phyloP scores from a whole-genome alignment of 2,329 filamentous ascomycete genomes.

The Talaromyces sp. region DNA sequence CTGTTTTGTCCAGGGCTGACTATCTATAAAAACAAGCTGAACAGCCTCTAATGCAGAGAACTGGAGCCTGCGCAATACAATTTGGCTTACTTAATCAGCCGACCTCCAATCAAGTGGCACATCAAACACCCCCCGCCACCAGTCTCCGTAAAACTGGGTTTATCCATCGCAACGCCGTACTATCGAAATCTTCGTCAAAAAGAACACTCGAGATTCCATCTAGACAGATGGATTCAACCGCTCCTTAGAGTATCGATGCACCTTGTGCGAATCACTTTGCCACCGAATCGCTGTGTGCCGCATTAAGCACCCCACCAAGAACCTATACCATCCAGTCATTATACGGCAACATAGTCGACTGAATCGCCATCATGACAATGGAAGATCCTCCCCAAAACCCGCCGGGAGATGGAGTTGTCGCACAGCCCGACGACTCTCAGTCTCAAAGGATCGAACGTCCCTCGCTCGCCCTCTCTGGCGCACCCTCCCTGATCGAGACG shows the following conservation, averaged over 20 bases:
- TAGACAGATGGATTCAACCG: background rate
- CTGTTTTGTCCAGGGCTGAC: too few relatives aligned
- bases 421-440: slow-evolving; percentile 2
- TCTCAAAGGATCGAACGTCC: background rate
- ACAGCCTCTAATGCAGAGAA: too few relatives aligned
- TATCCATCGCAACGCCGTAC: too few relatives aligned
- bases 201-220: background rate
- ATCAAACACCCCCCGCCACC: too few relatives aligned
- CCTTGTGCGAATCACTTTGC: background rate
- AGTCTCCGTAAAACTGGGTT: too few relatives aligned
- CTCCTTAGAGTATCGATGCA: background rate
- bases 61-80: too few relatives aligned
- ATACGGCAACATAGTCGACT: background rate
- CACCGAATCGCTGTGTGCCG: slow-evolving; percentile 7
- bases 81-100: too few relatives aligned
- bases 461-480: background rate
- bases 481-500: slow-evolving; percentile 11
- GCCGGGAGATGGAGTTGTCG: slow-evolving; percentile 1
- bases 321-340: background rate
- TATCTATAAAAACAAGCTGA: too few relatives aligned
- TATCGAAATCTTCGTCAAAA: too few relatives aligned
- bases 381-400: slow-evolving; percentile 6
- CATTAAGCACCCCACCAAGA: background rate
- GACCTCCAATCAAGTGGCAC: too few relatives aligned
- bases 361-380: slow-evolving; percentile 20